phyloP scores from a whole-genome alignment of 2,329 filamentous ascomycete species.

The Pseudodiploospora longispora region DNA sequence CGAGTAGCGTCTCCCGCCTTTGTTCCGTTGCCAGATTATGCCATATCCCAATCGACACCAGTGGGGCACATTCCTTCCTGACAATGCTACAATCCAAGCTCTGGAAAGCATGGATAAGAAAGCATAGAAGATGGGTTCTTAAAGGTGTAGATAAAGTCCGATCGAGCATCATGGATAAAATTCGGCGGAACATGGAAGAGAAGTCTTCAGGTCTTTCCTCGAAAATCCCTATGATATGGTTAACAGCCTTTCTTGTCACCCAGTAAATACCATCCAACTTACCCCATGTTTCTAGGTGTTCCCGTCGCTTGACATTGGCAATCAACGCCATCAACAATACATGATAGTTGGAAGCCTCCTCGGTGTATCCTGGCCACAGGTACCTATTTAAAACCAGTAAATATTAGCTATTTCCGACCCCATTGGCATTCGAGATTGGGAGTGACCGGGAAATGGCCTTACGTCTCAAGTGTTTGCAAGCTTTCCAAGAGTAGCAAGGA shows the following conservation, averaged over 20 bases:
- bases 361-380: slow-evolving; percentile 87
- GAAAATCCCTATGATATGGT: slow-evolving; percentile 56
- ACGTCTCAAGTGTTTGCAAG: slow-evolving; percentile 81
- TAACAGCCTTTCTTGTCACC: slow-evolving; percentile 7
- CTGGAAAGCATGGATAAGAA: slow-evolving; percentile 87
- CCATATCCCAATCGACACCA: slow-evolving; percentile 94
- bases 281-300: slow-evolving; percentile 85
- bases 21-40: slow-evolving; percentile 78
- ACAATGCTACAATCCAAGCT: slow-evolving; percentile 84
- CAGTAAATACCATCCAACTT: slow-evolving; percentile 19
- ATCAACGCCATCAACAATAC: slow-evolving; percentile 80
- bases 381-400: slow-evolving; percentile 46
- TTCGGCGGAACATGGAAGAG: slow-evolving; percentile 78
- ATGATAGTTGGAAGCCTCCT: slow-evolving; percentile 86
- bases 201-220: slow-evolving; percentile 71
- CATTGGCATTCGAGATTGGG: background rate
- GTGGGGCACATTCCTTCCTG: slow-evolving; percentile 89
- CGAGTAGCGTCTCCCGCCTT: slow-evolving; percentile 63
- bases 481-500: slow-evolving; percentile 80
- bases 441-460: slow-evolving; percentile 8
- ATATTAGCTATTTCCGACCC: slow-evolving; percentile 14
- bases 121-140: slow-evolving; percentile 76
- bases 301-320: slow-evolving; percentile 78
- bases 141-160: slow-evolving; percentile 56
- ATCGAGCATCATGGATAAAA: slow-evolving; percentile 80